Evolutionary conservation across 768 basidiomycete species (phyloP).

Genomic region (Tricholoma terreum): DNA sequence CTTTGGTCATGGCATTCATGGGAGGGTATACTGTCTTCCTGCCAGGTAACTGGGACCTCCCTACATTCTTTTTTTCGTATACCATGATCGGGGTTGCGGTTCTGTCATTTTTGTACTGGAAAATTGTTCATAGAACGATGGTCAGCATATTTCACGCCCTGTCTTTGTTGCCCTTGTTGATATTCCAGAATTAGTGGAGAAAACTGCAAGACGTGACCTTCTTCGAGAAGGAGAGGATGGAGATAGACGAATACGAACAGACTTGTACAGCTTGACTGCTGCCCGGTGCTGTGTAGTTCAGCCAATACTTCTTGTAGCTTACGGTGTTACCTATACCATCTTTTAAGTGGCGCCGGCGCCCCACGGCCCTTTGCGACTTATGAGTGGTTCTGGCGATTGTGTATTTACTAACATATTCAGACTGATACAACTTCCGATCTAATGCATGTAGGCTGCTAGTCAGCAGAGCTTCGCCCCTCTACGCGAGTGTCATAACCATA

Average conservation of each 20-base stretch:
- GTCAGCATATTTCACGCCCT: conserved; percentile 22
- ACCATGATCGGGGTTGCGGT: conserved; percentile 43
- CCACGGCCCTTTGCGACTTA: no score
- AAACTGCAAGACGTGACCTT: conserved; percentile 37
- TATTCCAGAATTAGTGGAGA: conserved; percentile 33
- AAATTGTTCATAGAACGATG: conserved; percentile 37
- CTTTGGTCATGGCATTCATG: conserved; percentile 45
- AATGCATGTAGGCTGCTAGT: conserved; percentile 39
- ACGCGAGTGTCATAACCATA: conserved; percentile 81
- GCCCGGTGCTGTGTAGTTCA: background rate
- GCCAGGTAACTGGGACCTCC: conserved; percentile 45
- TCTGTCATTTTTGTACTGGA: conserved; percentile 44
- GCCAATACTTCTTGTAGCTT: no score
- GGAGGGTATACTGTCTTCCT: conserved; percentile 52
- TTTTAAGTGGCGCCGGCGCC: background rate
- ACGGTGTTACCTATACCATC: background rate
- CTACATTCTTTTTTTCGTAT: conserved; percentile 50
- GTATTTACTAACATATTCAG: no score
- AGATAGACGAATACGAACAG: conserved; percentile 43
- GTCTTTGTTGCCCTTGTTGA: background rate
- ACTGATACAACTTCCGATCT: conserved; percentile 12
- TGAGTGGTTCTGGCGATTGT: no score
- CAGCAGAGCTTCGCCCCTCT: conserved; percentile 51
- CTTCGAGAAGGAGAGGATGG: conserved; percentile 42
- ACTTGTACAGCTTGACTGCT: conserved; percentile 9